phyloP scores from a whole-genome alignment of 1,139 yeast genomes.

The Candida sp. region DNA sequence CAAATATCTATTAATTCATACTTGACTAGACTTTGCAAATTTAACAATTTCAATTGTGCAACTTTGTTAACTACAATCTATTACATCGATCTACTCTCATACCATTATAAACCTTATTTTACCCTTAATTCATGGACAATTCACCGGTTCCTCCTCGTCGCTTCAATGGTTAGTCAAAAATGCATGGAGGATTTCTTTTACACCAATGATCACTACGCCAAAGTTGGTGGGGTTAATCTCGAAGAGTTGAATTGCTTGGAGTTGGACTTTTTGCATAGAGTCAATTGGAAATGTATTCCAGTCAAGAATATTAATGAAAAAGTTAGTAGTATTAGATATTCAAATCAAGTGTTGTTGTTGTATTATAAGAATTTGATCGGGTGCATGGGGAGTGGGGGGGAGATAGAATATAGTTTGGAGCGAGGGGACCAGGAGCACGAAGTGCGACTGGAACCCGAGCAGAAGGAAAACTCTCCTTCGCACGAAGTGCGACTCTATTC shows the following conservation, averaged over 20 bases:
- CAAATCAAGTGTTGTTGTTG: conserved; percentile 49
- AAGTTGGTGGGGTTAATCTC: conserved; percentile 91
- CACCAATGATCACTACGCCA: conserved; percentile 90
- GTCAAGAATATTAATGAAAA: conserved; percentile 29
- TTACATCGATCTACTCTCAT: conserved; percentile 81
- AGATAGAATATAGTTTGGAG: background rate
- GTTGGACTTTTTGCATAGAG: conserved; percentile 78
- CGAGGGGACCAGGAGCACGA: conserved; percentile 3
- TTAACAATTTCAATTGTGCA: conserved; percentile 81
- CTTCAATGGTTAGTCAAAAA: conserved; percentile 88
- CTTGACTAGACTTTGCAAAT: conserved; percentile 71
- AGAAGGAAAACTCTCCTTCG: too few species aligned
- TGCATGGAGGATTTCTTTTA: conserved; percentile 94
- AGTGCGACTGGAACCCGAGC: too few species aligned
- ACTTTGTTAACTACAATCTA: conserved; percentile 79
- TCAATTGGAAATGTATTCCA: conserved; percentile 61
- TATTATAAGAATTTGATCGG: conserved; percentile 62
- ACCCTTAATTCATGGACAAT: conserved; percentile 89
- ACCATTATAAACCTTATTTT: conserved; percentile 72
- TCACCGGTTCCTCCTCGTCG: conserved; percentile 85
- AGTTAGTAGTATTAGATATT: conserved; percentile 24
- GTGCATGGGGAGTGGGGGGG: conserved; percentile 47
- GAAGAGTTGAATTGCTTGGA: conserved; percentile 85
- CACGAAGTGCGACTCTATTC: too few species aligned
- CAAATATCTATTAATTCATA: conserved; percentile 79